phyloP scores from a whole-genome alignment of 768 basidiomycete genomes.

The Leccinum truebloodii region DNA sequence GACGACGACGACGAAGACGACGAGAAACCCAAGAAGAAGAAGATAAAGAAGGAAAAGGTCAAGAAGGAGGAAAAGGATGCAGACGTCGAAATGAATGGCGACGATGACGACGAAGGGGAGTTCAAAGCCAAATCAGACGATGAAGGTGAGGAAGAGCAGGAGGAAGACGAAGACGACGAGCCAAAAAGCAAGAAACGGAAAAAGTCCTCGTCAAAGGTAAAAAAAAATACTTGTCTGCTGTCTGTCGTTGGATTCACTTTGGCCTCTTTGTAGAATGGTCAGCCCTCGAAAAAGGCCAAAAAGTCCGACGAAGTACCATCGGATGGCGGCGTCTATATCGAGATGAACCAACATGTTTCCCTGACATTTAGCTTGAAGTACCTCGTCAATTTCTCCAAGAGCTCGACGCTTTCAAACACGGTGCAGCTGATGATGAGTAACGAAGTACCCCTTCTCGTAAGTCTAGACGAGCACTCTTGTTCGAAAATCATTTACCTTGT shows the following conservation, averaged over 20 bases:
- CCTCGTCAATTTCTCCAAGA: slow-evolving; percentile 95
- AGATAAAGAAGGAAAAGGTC: slow-evolving; percentile 38
- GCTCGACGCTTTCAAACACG: slow-evolving; percentile 64
- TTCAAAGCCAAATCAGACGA: slow-evolving; percentile 47
- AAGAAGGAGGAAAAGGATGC: slow-evolving; percentile 43
- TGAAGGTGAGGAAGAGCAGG: slow-evolving; percentile 48
- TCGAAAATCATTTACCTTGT: background rate
- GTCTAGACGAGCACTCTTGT: slow-evolving; percentile 23
- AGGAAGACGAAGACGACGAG: slow-evolving; percentile 53
- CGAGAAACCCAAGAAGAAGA: slow-evolving; percentile 30
- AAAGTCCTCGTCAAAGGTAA: slow-evolving; percentile 57
- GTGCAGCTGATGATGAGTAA: slow-evolving; percentile 90
- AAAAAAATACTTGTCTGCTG: background rate
- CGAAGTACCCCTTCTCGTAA: slow-evolving; percentile 85
- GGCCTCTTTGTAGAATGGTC: slow-evolving; percentile 24
- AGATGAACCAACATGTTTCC: slow-evolving; percentile 88
- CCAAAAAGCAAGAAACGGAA: slow-evolving; percentile 69
- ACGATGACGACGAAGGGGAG: slow-evolving; percentile 45
- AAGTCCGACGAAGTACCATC: slow-evolving; percentile 56
- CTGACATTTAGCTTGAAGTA: slow-evolving; percentile 97
- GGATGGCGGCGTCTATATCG: slow-evolving; percentile 65
- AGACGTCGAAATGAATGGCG: slow-evolving; percentile 51
- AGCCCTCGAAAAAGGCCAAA: slow-evolving; percentile 60
- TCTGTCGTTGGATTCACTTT: background rate
- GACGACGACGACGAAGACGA: slow-evolving; percentile 43